A percentile compares a stretch with the other conserved stretches of the same genome.
phyloP scores from a whole-genome alignment of 148 eudicot genomes.

The Dysphania ambrosioides region DNA sequence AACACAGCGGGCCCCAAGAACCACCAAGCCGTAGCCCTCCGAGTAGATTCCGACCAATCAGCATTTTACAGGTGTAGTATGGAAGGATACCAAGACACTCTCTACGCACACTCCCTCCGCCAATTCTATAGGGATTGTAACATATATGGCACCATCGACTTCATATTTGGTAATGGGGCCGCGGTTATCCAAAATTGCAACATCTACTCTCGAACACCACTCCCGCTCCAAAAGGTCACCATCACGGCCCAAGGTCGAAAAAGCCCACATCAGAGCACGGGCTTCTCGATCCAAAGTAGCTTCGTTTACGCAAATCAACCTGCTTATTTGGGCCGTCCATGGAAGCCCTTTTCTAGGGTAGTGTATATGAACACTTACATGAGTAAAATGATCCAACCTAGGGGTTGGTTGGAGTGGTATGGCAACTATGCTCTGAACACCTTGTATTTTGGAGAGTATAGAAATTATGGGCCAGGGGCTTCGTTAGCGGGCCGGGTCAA shows the following conservation, averaged over 20 bases:
- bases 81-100: constrained; percentile 92
- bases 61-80: constrained; percentile 81
- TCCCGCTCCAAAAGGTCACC: constrained; percentile 67
- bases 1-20: constrained; percentile 67
- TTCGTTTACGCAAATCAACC: constrained; percentile 58
- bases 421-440: constrained; percentile 64
- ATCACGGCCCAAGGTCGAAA: constrained; percentile 88
- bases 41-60: constrained; percentile 77
- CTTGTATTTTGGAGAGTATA: constrained; percentile 80
- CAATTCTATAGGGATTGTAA: constrained; percentile 86
- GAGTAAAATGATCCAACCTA: constrained; percentile 63
- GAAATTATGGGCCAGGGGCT: constrained; percentile 74
- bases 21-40: constrained; percentile 80
- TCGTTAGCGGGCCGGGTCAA: constrained; percentile 49
- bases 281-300: constrained; percentile 70
- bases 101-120: constrained; percentile 80
- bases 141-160: constrained; percentile 82
- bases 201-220: constrained; percentile 54
- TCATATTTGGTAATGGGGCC: constrained; percentile 89
- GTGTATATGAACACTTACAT: constrained; percentile 65
- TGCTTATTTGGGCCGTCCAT: constrained; percentile 82
- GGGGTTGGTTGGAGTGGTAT: constrained; percentile 92
- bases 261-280: constrained; percentile 65
- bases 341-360: constrained; percentile 79
- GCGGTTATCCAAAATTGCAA: constrained; percentile 72